Conservation (phyloP, 2,329 filamentous ascomycete species). For the Coniosporium tulheliwenetii region DNA sequence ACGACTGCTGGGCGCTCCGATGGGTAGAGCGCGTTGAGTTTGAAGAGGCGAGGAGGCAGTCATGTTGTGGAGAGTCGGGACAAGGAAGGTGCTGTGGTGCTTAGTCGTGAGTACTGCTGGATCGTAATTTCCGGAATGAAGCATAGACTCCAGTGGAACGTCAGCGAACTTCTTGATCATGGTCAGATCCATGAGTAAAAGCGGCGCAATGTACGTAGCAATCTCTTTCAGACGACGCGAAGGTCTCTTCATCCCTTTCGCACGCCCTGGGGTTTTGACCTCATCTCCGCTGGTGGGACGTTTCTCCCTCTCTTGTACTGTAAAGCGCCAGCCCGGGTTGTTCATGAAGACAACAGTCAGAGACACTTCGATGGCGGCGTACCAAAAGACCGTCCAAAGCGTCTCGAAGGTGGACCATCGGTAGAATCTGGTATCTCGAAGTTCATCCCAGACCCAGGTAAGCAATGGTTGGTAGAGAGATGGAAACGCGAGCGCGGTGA, state of each 20-base stretch:
- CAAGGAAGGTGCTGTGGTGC: slow-evolving; percentile 7
- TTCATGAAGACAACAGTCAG: slow-evolving; percentile 7
- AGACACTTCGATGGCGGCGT: slow-evolving; percentile 9
- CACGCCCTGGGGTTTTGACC: slow-evolving; percentile 1
- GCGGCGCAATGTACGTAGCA: slow-evolving; percentile 9
- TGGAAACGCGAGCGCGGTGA: slow-evolving; percentile 5
- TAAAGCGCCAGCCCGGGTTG: slow-evolving; percentile 10
- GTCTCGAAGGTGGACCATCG: slow-evolving; percentile 11
- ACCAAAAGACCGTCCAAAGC: slow-evolving; percentile 11
- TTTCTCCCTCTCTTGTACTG: background rate
- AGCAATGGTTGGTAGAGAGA: slow-evolving; percentile 8
- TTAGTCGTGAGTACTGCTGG: background rate
- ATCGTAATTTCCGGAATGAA: slow-evolving; percentile 9
- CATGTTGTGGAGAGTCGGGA: slow-evolving; percentile 11
- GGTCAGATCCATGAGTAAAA: slow-evolving; percentile 11
- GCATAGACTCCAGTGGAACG: slow-evolving; percentile 9
- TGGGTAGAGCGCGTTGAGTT: slow-evolving; percentile 8
- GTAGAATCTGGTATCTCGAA: slow-evolving; percentile 7
- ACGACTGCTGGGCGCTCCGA: slow-evolving; percentile 7
- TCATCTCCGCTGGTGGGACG: background rate
- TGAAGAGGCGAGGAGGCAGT: slow-evolving; percentile 9
- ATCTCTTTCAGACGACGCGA: slow-evolving; percentile 7
- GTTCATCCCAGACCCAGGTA: slow-evolving; percentile 5
- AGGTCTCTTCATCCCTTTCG: slow-evolving; percentile 10
- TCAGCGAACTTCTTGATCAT: slow-evolving; percentile 16